Evolutionary conservation across 2,329 filamentous ascomycete species (phyloP).

Genomic region (Aspergillus glaucus): DNA sequence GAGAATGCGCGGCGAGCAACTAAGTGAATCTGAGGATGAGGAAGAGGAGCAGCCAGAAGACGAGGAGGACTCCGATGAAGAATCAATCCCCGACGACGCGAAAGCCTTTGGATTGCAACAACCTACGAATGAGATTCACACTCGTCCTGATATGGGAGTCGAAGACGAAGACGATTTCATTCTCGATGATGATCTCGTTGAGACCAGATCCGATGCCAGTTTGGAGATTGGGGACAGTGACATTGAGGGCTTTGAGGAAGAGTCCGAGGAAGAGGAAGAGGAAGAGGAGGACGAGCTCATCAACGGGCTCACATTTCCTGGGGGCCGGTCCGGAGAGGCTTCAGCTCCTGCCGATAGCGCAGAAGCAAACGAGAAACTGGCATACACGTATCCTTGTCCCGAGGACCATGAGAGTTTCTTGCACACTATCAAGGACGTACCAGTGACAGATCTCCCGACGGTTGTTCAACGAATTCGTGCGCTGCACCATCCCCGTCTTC

Average conservation of each 20-base stretch:
- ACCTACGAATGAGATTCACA: constrained; percentile 28
- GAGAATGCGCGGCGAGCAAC: constrained; percentile 81
- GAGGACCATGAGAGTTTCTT: constrained; percentile 69
- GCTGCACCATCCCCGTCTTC: constrained; percentile 83
- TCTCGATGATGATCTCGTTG: constrained; percentile 81
- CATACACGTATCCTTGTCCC: constrained; percentile 83
- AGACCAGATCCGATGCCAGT: constrained; percentile 61
- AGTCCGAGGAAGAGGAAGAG: constrained; percentile 47
- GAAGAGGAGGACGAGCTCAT: constrained; percentile 64
- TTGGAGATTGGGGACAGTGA: constrained; percentile 37
- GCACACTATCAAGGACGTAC: constrained; percentile 55
- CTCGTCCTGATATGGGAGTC: constrained; percentile 54
- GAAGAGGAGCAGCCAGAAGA: constrained; percentile 40
- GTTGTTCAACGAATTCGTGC: constrained; percentile 86
- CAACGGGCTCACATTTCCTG: constrained; percentile 53
- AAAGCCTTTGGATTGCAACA: constrained; percentile 58
- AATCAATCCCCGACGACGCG: constrained; percentile 49
- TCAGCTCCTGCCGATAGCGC: constrained; percentile 36
- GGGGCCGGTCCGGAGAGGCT: constrained; percentile 10
- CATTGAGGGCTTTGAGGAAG: constrained; percentile 50
- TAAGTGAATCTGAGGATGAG: constrained; percentile 58
- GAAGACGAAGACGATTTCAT: constrained; percentile 94
- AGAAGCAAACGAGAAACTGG: constrained; percentile 49
- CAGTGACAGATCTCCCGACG: constrained; percentile 61
- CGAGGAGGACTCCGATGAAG: constrained; percentile 42